Percentiles rank a stretch among this genome's conserved stretches.
Evolutionary conservation across 2,329 filamentous ascomycete species (phyloP).

Genomic region (Penicillium sp.): DNA sequence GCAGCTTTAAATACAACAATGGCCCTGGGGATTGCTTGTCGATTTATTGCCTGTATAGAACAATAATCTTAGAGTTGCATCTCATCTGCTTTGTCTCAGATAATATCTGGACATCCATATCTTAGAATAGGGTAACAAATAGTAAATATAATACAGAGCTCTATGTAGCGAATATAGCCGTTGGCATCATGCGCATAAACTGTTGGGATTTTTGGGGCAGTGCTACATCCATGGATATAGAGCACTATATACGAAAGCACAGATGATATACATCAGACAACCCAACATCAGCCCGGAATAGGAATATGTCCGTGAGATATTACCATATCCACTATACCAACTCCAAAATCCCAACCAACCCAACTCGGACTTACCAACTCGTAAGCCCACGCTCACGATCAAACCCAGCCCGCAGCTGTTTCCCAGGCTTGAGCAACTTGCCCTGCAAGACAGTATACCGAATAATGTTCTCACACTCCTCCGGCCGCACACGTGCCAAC

Average conservation of each 20-base stretch:
- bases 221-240: not conserved
- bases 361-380: conserved; percentile 66
- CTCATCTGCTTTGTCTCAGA: too few species aligned
- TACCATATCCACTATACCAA: not conserved
- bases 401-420: conserved; percentile 85
- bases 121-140: too few species aligned
- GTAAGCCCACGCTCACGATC: conserved; percentile 74
- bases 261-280: not conserved
- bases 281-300: not conserved
- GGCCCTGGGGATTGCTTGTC: not conserved
- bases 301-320: not conserved
- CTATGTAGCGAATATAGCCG: too few species aligned
- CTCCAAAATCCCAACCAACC: not conserved
- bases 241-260: not conserved
- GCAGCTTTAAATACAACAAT: not conserved
- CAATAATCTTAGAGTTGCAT: too few species aligned
- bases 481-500: conserved; percentile 78
- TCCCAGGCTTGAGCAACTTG: conserved; percentile 86
- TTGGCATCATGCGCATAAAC: too few species aligned
- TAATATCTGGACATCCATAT: too few species aligned
- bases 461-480: conserved; percentile 91
- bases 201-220: too few species aligned
- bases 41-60: too few species aligned
- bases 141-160: too few species aligned
- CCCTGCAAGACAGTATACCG: conserved; percentile 86